A percentile compares a stretch with the other conserved stretches of the same genome.
These are phyloP conservation scores for Primulina tabacum DNA, from an alignment of 257 asterid species.

Conservation along the genomic window DNA sequence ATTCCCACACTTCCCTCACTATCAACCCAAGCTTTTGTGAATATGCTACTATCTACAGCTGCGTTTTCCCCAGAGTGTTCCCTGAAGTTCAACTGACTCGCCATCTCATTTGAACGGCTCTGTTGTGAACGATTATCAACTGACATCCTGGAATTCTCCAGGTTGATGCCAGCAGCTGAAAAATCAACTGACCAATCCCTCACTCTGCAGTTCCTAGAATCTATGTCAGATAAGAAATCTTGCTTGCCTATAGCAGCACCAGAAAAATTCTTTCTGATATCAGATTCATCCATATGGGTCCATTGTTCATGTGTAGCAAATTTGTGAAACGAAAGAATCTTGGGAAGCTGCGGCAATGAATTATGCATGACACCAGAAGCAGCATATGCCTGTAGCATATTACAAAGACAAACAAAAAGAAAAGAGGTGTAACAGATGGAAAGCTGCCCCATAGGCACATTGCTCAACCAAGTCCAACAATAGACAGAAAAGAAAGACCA, in stretches of 20 bases:
- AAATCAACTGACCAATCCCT: constrained; percentile 99
- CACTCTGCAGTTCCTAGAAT: constrained; percentile 96
- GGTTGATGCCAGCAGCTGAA: constrained; percentile 86
- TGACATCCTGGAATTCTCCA: constrained; percentile 60
- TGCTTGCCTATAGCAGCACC: constrained; percentile 71
- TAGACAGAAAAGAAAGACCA: constrained; percentile 18
- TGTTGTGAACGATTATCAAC: constrained; percentile 65
- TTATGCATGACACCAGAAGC: constrained; percentile 69
- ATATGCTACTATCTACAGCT: constrained; percentile 72
- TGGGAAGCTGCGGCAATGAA: constrained; percentile 64
- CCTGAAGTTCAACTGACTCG: constrained; percentile 57
- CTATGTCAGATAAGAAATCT: constrained; percentile 92
- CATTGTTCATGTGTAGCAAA: constrained; percentile 90
- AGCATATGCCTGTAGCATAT: constrained; percentile 73
- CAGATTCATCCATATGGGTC: constrained; percentile 65
- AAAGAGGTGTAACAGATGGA: constrained; percentile 27
- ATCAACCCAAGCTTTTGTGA: constrained; percentile 98
- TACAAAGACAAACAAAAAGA: constrained; percentile 17
- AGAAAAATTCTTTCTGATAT: constrained; percentile 68
- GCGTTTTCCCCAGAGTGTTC: constrained; percentile 94
- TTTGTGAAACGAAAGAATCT: constrained; percentile 91
- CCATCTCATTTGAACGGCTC: constrained; percentile 76
- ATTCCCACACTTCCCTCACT: constrained; percentile 79
- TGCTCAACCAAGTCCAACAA: constrained; percentile 4
- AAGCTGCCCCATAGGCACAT: constrained; percentile 15